These are phyloP conservation scores for Parathielavia hyrcaniae DNA, from an alignment of 495 filamentous ascomycete species.

Conservation along the genomic window DNA sequence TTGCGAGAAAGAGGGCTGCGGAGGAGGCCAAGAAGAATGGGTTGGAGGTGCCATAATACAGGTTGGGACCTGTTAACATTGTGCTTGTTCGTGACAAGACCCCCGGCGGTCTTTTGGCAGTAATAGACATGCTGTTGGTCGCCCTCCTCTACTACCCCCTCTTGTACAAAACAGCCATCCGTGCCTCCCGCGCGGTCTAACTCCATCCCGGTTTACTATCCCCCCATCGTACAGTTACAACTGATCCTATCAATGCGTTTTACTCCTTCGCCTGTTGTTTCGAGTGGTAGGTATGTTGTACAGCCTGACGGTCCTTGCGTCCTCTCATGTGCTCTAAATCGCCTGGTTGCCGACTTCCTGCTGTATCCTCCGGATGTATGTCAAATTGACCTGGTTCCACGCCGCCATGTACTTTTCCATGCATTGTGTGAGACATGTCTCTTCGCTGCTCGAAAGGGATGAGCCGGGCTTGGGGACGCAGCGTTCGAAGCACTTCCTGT, in stretches of 20 bases:
- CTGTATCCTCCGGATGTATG: constrained; percentile 69
- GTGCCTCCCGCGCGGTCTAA: too few relatives aligned
- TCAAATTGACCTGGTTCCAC: constrained; percentile 78
- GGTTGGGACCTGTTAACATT: background rate
- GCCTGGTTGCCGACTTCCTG: constrained; percentile 40
- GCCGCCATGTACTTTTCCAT: constrained; percentile 96
- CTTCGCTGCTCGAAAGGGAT: constrained; percentile 66
- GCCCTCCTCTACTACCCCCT: too few relatives aligned
- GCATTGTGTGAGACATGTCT: constrained; percentile 73
- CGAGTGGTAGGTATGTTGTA: background rate
- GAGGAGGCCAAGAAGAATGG: constrained; percentile 59
- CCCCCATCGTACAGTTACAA: too few relatives aligned
- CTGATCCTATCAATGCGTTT: too few relatives aligned
- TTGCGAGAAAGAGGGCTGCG: constrained; percentile 76
- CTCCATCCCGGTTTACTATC: too few relatives aligned
- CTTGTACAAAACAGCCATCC: too few relatives aligned
- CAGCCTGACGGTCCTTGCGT: background rate
- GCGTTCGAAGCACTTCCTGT: constrained; percentile 92
- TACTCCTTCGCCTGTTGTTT: too few relatives aligned
- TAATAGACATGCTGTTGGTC: background rate
- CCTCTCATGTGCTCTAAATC: constrained; percentile 3
- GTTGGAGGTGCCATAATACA: constrained; percentile 15
- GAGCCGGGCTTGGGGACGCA: constrained; percentile 81
- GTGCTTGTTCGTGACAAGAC: background rate
- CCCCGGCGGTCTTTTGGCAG: background rate